A percentile compares a stretch with the other conserved stretches of the same genome.
Evolutionary conservation across 2,329 filamentous ascomycete species (phyloP).

Genomic region (Colletotrichum eleusines): DNA sequence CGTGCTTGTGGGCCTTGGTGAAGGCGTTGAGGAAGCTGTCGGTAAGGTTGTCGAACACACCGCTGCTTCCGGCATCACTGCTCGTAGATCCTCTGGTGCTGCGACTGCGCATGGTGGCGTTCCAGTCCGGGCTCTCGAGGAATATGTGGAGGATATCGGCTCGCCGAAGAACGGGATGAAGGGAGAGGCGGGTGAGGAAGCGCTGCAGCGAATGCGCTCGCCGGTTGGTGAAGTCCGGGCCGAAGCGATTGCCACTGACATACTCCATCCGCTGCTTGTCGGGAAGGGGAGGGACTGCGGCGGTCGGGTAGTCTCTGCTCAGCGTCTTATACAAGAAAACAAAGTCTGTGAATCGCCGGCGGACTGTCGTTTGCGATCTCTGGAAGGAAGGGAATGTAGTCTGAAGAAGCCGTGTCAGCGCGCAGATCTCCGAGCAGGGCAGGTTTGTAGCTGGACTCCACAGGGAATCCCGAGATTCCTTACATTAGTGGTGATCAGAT

Average conservation of each 20-base stretch:
- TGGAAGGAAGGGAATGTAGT: constrained; percentile 96
- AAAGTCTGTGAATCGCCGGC: constrained; percentile 97
- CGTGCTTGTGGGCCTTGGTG: constrained; percentile 94
- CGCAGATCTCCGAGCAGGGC: constrained; percentile 8
- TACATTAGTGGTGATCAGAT: constrained; percentile 92
- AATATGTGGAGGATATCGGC: constrained; percentile 88
- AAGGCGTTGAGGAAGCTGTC: constrained; percentile 98
- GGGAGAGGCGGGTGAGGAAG: constrained; percentile 86
- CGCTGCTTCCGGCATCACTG: constrained; percentile 64
- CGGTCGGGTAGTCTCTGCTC: constrained; percentile 87
- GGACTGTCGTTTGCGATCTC: constrained; percentile 80
- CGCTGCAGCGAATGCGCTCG: constrained; percentile 91
- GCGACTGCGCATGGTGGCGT: constrained; percentile 89
- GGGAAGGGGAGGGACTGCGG: constrained; percentile 92
- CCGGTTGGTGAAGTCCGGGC: constrained; percentile 88
- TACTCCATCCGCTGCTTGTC: constrained; percentile 99
- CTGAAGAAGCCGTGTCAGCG: constrained; percentile 59
- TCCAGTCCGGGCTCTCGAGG: constrained; percentile 95
- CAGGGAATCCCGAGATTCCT: constrained; percentile 36
- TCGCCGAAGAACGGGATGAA: constrained; percentile 90
- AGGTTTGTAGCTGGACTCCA: constrained; percentile 6
- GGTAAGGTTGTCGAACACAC: constrained; percentile 94
- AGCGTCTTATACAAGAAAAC: constrained; percentile 95
- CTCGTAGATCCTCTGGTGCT: constrained; percentile 72
- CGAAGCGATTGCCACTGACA: constrained; percentile 95